phyloP scores from a whole-genome alignment of 768 basidiomycete genomes.

The Lentinus tigrinus region DNA sequence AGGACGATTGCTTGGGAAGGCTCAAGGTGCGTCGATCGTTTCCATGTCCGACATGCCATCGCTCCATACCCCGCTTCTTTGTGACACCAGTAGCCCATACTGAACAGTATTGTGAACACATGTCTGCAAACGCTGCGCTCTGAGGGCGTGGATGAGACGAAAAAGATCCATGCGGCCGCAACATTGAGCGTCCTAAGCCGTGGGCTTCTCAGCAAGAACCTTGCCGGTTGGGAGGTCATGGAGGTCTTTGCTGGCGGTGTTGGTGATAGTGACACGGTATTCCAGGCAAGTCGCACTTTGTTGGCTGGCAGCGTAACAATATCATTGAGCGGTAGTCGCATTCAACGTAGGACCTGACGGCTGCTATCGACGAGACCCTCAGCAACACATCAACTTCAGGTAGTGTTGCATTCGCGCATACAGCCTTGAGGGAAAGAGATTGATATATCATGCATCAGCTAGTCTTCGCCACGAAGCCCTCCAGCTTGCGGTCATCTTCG shows the following conservation, averaged over 20 bases:
- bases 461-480: constrained; percentile 50
- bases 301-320: neutral
- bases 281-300: constrained; percentile 41
- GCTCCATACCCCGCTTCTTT: no score
- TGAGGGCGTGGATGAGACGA: constrained; percentile 34
- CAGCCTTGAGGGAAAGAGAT: no score
- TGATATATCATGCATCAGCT: constrained; percentile 31
- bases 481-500: constrained; percentile 56
- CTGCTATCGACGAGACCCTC: constrained; percentile 46
- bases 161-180: constrained; percentile 46
- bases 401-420: constrained; percentile 24
- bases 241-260: constrained; percentile 64
- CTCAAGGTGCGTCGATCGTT: constrained; percentile 46
- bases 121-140: constrained; percentile 43
- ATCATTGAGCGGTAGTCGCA: neutral
- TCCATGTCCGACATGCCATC: no score
- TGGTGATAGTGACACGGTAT: constrained; percentile 53
- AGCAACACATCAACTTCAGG: constrained; percentile 46
- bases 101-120: constrained; percentile 45
- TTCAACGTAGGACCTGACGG: constrained; percentile 46
- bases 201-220: constrained; percentile 52
- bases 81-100: constrained; percentile 46
- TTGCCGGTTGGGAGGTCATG: constrained; percentile 74
- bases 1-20: constrained; percentile 46
- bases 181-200: constrained; percentile 49